Base-by-base conservation (phyloP, 1,139 yeast genomes). In the Trichomonascaceae sp. region DNA sequence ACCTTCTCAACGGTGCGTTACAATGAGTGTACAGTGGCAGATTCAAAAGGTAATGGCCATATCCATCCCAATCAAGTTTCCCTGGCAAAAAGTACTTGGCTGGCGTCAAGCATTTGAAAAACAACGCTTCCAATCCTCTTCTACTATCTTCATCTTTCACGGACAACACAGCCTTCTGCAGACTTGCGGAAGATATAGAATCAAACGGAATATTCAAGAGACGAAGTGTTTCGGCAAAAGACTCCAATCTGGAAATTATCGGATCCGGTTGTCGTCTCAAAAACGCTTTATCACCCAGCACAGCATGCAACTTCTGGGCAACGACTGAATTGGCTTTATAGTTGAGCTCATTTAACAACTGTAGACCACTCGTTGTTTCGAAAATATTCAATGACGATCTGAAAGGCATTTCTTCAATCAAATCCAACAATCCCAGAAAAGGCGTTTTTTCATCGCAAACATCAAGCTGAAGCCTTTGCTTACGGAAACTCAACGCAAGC, bases 1-100 rank as follows among this genome's bases (percentile, higher is more conserved):
- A 93, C 63, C 99, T 81, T 69, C 96, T 81, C 66, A 90, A 75
- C 13, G 99, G 99, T 1, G 96, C 82, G n/a, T 88, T 85, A 74
- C 91, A 91, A 70, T 93, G 98, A 0, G 98, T 88, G 69, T 88
- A 93, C 49, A 89, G 75, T 41, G 96, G 96, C 58, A 87, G 71
- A 62, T 89, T 89, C 67, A 85, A 81, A 65, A 87, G 82, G 70
- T 86, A 91, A 66, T 93, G 96, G 13, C 67, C 66, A 67, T 80
- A 82, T 59, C 80, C 81, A 61, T 87, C 95, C 5, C 90, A 83
- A 62, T 89, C 96, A 53, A 84, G 85, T 67, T 85, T 85, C 20
- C 96, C 97, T 10, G 97, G 96, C 65, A 90, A 82, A 60, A 83
- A 86, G 67, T 93, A 93, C 66, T 83, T 87, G 38, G 96, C 95